Evolutionary conservation across 257 asterid genomes (phyloP).

Genomic region (Solanum pimpinellifolium): DNA sequence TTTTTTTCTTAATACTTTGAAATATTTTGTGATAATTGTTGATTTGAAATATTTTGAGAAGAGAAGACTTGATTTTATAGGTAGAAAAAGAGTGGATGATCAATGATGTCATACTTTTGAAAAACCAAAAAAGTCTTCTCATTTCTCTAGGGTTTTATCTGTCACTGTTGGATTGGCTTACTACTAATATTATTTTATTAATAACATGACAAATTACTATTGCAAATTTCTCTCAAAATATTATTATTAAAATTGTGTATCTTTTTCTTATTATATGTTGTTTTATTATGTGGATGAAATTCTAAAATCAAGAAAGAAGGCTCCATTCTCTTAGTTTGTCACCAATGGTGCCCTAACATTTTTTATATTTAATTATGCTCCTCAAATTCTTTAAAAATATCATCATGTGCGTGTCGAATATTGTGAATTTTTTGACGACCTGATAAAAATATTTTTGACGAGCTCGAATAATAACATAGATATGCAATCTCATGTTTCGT

Average conservation of each 20-base stretch:
- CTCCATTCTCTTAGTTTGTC: constrained; percentile 40
- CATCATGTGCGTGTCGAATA: no score
- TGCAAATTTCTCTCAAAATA: constrained; percentile 21
- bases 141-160: constrained; percentile 45
- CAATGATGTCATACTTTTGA: constrained; percentile 43
- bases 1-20: constrained; percentile 8
- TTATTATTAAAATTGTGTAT: constrained; percentile 16
- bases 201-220: constrained; percentile 19
- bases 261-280: constrained; percentile 25
- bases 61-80: constrained; percentile 75
- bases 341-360: background rate
- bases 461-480: background rate
- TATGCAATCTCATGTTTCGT: background rate
- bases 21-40: background rate
- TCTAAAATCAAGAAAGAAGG: constrained; percentile 24
- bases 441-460: background rate
- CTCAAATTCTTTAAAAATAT: background rate
- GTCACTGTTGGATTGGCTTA: constrained; percentile 60
- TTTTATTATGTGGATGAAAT: constrained; percentile 25
- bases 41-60: constrained; percentile 21
- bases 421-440: background rate
- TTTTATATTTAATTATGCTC: background rate
- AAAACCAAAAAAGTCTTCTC: constrained; percentile 37
- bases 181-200: constrained; percentile 1
- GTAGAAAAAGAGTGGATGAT: constrained; percentile 21